phyloP scores from a whole-genome alignment of 495 filamentous ascomycete genomes.

The Aspergillus conjunctus region DNA sequence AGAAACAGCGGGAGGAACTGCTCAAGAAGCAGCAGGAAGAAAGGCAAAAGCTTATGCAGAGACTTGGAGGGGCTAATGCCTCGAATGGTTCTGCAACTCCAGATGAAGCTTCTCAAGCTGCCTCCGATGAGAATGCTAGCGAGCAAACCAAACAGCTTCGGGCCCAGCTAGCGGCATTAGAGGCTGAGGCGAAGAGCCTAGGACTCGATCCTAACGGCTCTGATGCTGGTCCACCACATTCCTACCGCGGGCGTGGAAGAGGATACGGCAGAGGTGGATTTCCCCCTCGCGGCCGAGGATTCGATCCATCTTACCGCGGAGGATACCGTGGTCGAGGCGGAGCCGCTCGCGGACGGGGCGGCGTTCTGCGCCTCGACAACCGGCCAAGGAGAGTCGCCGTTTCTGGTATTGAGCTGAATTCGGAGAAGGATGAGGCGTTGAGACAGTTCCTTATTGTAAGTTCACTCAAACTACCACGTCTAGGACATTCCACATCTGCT shows the following conservation, averaged over 20 bases:
- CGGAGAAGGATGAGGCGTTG: slow-evolving; percentile 79
- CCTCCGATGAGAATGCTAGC: slow-evolving; percentile 53
- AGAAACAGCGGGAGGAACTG: slow-evolving; percentile 75
- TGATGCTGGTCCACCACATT: slow-evolving; percentile 29
- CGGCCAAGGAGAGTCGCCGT: slow-evolving; percentile 77
- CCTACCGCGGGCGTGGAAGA: slow-evolving; percentile 46
- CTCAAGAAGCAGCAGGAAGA: slow-evolving; percentile 75
- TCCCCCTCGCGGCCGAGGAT: slow-evolving; percentile 44
- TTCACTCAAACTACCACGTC: slow-evolving; percentile 17
- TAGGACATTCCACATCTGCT: background rate
- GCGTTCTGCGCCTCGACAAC: slow-evolving; percentile 83
- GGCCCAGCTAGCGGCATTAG: slow-evolving; percentile 77
- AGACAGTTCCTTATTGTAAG: slow-evolving; percentile 85
- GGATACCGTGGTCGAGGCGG: slow-evolving; percentile 61
- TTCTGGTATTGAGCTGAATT: slow-evolving; percentile 66
- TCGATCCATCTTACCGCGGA: slow-evolving; percentile 50
- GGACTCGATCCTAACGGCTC: slow-evolving; percentile 65
- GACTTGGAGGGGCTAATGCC: slow-evolving; percentile 52
- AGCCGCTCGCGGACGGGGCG: slow-evolving; percentile 51
- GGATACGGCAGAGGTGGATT: slow-evolving; percentile 42
- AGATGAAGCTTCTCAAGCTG: slow-evolving; percentile 24
- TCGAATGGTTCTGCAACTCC: slow-evolving; percentile 28
- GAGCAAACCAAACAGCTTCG: slow-evolving; percentile 67
- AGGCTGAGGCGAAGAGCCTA: slow-evolving; percentile 80
- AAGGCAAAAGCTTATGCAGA: slow-evolving; percentile 67